Conservation (phyloP, 306 rosid species). For the Amphicarpaea edgeworthii region DNA sequence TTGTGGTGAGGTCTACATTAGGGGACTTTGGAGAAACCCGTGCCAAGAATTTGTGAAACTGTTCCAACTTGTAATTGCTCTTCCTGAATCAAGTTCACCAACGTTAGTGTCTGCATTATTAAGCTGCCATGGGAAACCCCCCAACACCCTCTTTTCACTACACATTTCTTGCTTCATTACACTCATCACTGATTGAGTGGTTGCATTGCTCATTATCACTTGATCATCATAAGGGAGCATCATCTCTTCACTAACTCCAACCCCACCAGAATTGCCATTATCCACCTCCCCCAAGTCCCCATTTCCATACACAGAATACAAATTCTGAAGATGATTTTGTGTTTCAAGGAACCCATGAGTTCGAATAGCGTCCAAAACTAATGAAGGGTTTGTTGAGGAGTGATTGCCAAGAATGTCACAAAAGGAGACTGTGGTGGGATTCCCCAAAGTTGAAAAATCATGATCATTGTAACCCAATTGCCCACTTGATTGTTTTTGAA, state of each 20-base stretch:
- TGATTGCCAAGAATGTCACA: conserved; percentile 50
- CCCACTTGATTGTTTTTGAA: conserved; percentile 57
- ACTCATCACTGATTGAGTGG: conserved; percentile 64
- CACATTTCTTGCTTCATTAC: conserved; percentile 78
- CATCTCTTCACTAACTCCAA: conserved; percentile 56
- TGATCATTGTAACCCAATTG: conserved; percentile 57
- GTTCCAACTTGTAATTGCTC: conserved; percentile 68
- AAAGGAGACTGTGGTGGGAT: conserved; percentile 28
- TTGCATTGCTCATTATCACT: conserved; percentile 55
- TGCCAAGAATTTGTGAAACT: conserved; percentile 77
- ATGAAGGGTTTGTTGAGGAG: conserved; percentile 43
- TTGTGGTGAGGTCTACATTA: conserved; percentile 58
- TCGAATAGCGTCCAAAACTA: conserved; percentile 63
- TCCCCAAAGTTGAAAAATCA: conserved; percentile 57
- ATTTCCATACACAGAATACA: conserved; percentile 68
- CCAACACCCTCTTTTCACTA: conserved; percentile 62
- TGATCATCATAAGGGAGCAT: conserved; percentile 57
- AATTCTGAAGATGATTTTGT: conserved; percentile 54
- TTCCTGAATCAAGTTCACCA: conserved; percentile 68
- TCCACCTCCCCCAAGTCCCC: conserved; percentile 67
- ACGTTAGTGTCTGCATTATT: conserved; percentile 67
- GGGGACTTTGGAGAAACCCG: conserved; percentile 83
- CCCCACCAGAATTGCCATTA: conserved; percentile 44
- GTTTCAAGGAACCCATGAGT: conserved; percentile 64
- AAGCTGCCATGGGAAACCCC: conserved; percentile 83